These are phyloP conservation scores for Citrus reticulata DNA, from an alignment of 345 rosid species.

Conservation along the genomic window DNA sequence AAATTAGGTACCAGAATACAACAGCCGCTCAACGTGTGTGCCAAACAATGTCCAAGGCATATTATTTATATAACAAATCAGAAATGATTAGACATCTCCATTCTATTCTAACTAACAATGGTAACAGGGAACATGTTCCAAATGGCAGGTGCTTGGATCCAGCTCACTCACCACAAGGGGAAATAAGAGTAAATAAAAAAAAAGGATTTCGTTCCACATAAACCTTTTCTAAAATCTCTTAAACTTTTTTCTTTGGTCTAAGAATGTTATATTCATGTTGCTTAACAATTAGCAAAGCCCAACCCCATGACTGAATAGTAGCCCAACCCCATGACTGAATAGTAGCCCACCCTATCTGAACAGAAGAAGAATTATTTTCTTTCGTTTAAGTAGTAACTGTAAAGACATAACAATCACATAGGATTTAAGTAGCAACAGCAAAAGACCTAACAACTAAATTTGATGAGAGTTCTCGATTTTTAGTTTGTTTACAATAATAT, in stretches of 20 bases:
- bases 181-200: too few species aligned
- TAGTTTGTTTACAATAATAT: neutral
- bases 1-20: slow-evolving; percentile 18
- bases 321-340: neutral
- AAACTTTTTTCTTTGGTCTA: too few species aligned
- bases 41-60: neutral
- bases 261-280: too few species aligned
- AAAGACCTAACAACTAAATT: neutral
- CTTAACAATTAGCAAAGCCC: neutral
- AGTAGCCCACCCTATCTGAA: neutral
- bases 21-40: neutral
- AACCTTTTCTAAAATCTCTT: too few species aligned
- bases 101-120: neutral
- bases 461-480: neutral
- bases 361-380: neutral
- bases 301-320: neutral
- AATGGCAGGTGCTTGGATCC: neutral
- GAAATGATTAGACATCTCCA: neutral
- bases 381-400: neutral
- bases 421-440: neutral
- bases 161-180: neutral
- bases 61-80: neutral
- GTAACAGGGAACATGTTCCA: neutral
- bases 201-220: too few species aligned
- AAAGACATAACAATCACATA: neutral